These are phyloP conservation scores for Candida jianshihensis DNA, from an alignment of 805 yeast species.

Conservation along the genomic window DNA sequence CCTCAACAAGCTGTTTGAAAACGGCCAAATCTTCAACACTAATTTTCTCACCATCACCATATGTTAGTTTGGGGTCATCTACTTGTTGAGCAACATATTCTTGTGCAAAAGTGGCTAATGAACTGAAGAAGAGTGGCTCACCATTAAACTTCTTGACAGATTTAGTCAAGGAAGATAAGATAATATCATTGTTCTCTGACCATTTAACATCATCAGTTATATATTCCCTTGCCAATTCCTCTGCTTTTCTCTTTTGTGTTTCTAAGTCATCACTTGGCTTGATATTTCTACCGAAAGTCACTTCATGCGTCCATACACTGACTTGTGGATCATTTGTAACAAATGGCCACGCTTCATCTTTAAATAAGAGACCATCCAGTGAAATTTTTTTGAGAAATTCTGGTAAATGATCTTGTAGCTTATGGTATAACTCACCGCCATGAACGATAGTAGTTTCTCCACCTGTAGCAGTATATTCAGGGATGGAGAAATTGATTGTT, in stretches of 20 bases:
- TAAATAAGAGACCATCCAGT: slow-evolving; percentile 20
- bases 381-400: slow-evolving; percentile 18
- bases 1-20: slow-evolving; percentile 12
- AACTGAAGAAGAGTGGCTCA: slow-evolving; percentile 21
- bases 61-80: slow-evolving; percentile 5
- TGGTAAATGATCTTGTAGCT: slow-evolving; percentile 15
- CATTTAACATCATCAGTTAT: slow-evolving; percentile 24
- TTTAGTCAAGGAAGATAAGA: slow-evolving; percentile 24
- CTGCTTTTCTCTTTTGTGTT: slow-evolving; percentile 23
- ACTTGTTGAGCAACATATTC: slow-evolving; percentile 5
- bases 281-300: slow-evolving; percentile 26
- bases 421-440: slow-evolving; percentile 25
- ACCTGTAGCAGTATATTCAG: slow-evolving; percentile 18
- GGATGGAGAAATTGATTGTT: slow-evolving; percentile 20
- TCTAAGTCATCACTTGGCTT: slow-evolving; percentile 19
- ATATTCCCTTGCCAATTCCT: slow-evolving; percentile 13
- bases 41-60: slow-evolving; percentile 19
- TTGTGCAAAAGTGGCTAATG: slow-evolving; percentile 20
- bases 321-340: slow-evolving; percentile 7
- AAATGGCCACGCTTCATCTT: slow-evolving; percentile 23
- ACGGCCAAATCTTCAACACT: slow-evolving; percentile 14
- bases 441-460: slow-evolving; percentile 30
- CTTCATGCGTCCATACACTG: slow-evolving; percentile 24
- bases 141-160: slow-evolving; percentile 11
- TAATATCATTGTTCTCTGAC: slow-evolving; percentile 20